phyloP scores from a whole-genome alignment of 1,139 yeast species.

The Kodamaea sp. region DNA sequence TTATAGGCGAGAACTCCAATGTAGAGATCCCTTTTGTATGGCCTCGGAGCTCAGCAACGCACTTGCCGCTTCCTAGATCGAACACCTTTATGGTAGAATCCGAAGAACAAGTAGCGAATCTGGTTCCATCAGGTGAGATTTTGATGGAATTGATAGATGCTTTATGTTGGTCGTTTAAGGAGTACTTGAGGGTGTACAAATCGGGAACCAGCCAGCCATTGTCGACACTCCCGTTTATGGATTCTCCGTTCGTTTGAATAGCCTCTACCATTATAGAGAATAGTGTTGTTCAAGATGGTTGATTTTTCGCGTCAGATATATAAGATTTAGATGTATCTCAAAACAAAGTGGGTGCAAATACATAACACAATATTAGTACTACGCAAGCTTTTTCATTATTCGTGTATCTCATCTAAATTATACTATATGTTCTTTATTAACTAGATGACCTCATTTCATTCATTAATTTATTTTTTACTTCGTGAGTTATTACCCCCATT shows the following conservation, averaged over 20 bases:
- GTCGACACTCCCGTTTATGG: background rate
- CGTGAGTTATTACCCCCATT: constrained; percentile 2
- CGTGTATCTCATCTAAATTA: no score
- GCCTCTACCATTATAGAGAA: background rate
- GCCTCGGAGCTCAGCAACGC: constrained; percentile 49
- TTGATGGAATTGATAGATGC: constrained; percentile 45
- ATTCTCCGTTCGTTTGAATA: background rate
- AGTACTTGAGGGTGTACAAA: constrained; percentile 11
- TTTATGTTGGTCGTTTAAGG: constrained; percentile 5
- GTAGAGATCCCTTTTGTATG: constrained; percentile 73
- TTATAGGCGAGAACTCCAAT: constrained; percentile 70
- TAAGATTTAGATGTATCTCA: no score
- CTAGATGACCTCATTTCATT: no score
- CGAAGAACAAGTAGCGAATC: constrained; percentile 58
- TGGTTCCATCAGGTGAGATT: constrained; percentile 65
- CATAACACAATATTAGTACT: no score
- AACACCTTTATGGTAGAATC: constrained; percentile 43
- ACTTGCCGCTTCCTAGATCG: constrained; percentile 29
- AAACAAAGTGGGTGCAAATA: no score
- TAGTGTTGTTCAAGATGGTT: background rate
- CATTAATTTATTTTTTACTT: background rate
- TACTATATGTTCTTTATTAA: no score
- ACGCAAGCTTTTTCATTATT: no score
- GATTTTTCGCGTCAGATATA: no score
- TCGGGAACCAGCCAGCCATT: constrained; percentile 7